Base-by-base conservation (phyloP, 805 yeast genomes). In the Blastobotrys peoriensis region DNA sequence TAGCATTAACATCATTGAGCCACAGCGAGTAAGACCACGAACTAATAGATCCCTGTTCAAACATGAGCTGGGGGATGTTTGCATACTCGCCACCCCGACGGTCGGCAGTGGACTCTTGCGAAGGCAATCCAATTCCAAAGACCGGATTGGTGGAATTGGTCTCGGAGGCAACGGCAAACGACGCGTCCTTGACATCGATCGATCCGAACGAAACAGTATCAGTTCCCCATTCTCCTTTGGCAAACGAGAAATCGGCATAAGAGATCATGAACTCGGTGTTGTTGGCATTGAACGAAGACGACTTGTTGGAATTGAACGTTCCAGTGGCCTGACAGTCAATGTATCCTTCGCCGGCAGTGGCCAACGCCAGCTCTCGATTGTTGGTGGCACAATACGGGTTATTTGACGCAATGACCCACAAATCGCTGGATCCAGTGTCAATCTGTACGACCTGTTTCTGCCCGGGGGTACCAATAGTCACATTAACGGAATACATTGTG, bases 351-450 rank as follows among this genome's bases (percentile, higher is more conserved):
- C 30, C 30, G 28, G 39, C 23, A 15, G 33, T 34, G 8, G 53
- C 36, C 3, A 54, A 6, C 33, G 44, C 51, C 46, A 59, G 65
- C 3, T 73, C 59, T n/a, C 55, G 51, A 49, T 74, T 78, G 23
- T 63, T 51, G 41, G 25, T 47, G 44, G 56, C 52, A 49, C 64
- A 65, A 50, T 67, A 72, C 2, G 81, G 73, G 54, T 77, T 78
- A 35, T 63, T 54, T 1, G 70, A 50, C 22, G 67, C 63, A 54
- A 74, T 69, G 37, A 82, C 76, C 86, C 87, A 83, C 41, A 83
- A 59, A 58, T 84, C 93, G 1, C 84, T 72, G 0, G 89, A 82
- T 2, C 93, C 94, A 3, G 91, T 84, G 58, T 84, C 94, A 19
- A 84, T 63, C 41, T 78, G 62, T 8, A 81, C 78, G 2, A 66